Base-by-base conservation (phyloP, 2,329 filamentous ascomycete genomes). In the Didymellaceae sp. region DNA sequence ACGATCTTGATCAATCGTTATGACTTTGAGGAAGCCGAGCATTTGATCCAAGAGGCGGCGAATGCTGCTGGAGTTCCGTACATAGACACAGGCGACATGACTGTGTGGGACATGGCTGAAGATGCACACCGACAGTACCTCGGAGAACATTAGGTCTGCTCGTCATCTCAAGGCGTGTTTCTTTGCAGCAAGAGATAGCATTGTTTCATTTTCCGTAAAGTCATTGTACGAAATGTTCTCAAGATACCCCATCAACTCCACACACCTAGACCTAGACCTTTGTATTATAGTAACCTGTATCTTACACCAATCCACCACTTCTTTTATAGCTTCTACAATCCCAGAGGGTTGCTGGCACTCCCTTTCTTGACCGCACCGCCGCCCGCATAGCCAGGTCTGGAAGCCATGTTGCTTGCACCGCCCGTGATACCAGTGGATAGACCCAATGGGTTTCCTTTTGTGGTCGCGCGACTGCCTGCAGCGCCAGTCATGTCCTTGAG, bases 401-500 rank as follows among this genome's bases (percentile, higher is more conserved):
- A 60, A 6, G 51, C 52, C 59, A 67, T 64, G n/a, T 54, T 57
- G 22, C 63, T 58, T 51, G 53, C 68, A 31, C 59, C 70, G 56
- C 67, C 74, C 45, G 51, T 59, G 7, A 53, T 50, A 28, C 57
- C 64, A 10, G 72, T 72, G 22, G 65, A 56, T 34, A 80, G 52
- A 0, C 78, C 78, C 6, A 80, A 63, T 3, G 78, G 78, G 57
- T 80, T 80, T 17, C 68, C 70, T 20, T 73, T 74, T 2, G 78
- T 80, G 5, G 72, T 62, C 14, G 77, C 73, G 4, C 78, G 68
- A 25, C 70, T 61, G 5, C 78, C 78, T 3, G 68, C 65, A 1
- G 78, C 77, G 26, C 74, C 75, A 1, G 78, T 74, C 5, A 68
- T 62, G 57, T 80, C 78, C 56, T 80, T 80, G 63, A 80, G 75